Conservation (phyloP, 1,284 basidiomycete genomes). For the Chondrostereum purpureum region DNA sequence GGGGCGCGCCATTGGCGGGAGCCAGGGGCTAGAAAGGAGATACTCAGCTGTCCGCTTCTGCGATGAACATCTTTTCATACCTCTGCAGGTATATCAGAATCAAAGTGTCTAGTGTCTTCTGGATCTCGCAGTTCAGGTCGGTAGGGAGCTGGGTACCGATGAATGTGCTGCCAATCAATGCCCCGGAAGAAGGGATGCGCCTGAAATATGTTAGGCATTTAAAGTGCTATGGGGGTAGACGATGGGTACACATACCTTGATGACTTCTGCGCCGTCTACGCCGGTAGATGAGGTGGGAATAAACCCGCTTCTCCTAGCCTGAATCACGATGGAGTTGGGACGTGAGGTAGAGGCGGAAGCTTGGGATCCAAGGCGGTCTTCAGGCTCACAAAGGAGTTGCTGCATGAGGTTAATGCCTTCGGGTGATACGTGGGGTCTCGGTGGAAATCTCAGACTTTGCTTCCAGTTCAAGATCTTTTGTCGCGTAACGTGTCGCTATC, state of each 20-base stretch:
- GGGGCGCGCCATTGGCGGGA: slow-evolving; percentile 79
- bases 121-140: slow-evolving; percentile 73
- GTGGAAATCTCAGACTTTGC: slow-evolving; percentile 81
- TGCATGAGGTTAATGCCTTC: slow-evolving; percentile 86
- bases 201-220: slow-evolving; percentile 31
- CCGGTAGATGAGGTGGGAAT: slow-evolving; percentile 42
- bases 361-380: slow-evolving; percentile 85
- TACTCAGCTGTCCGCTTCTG: slow-evolving; percentile 17
- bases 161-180: slow-evolving; percentile 81
- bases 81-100: slow-evolving; percentile 88
- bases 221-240: too few species aligned
- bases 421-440: slow-evolving; percentile 75
- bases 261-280: slow-evolving; percentile 79
- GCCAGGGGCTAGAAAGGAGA: slow-evolving; percentile 73
- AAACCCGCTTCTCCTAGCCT: slow-evolving; percentile 72
- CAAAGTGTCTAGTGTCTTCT: slow-evolving; percentile 87
- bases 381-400: slow-evolving; percentile 86
- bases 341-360: slow-evolving; percentile 60
- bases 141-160: slow-evolving; percentile 79
- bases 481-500: slow-evolving; percentile 79
- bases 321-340: slow-evolving; percentile 71
- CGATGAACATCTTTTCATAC: slow-evolving; percentile 38
- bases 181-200: slow-evolving; percentile 83
- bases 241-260: slow-evolving; percentile 73
- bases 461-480: slow-evolving; percentile 94